Evolutionary conservation across 148 eudicot species (phyloP).

Genomic region (Gaultheria prostrata): DNA sequence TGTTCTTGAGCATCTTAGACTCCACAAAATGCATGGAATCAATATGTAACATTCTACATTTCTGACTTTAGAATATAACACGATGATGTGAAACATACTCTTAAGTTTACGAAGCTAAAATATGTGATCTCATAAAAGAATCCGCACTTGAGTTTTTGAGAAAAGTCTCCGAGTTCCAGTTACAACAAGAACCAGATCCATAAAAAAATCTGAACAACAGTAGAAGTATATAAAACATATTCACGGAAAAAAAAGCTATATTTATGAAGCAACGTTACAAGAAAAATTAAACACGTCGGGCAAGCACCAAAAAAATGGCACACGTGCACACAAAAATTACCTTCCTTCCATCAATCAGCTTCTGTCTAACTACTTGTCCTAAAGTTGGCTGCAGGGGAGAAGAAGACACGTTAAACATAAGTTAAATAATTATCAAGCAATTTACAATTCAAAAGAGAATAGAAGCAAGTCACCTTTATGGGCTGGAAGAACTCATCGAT

Average conservation of each 20-base stretch:
- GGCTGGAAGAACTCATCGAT: constrained; percentile 96
- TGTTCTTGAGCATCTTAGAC: not conserved
- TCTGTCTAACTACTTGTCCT: constrained; percentile 84
- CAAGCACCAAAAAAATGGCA: not conserved
- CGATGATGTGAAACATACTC: not conserved
- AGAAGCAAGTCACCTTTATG: constrained; percentile 50
- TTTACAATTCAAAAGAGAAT: not conserved
- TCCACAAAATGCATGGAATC: not conserved
- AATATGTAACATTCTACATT: not conserved
- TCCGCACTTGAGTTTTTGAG: not conserved
- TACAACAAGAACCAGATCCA: not conserved
- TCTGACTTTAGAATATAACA: not conserved
- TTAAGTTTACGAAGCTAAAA: not conserved
- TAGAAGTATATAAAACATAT: not conserved
- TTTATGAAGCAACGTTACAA: not conserved
- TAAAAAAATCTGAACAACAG: not conserved
- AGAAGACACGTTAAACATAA: constrained; percentile 4
- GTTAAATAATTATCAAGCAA: not conserved
- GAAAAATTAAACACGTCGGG: not conserved
- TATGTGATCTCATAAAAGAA: not conserved
- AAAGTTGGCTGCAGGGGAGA: constrained; percentile 69
- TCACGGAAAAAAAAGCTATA: not conserved
- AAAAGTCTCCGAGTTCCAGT: not conserved
- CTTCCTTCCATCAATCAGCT: constrained; percentile 95
- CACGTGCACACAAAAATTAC: constrained; percentile 30